A percentile compares a stretch with the other conserved stretches of the same genome.
Evolutionary conservation across 352 stramenopile genomes (phyloP).

Genomic region (Thalassiosira oceanica): DNA sequence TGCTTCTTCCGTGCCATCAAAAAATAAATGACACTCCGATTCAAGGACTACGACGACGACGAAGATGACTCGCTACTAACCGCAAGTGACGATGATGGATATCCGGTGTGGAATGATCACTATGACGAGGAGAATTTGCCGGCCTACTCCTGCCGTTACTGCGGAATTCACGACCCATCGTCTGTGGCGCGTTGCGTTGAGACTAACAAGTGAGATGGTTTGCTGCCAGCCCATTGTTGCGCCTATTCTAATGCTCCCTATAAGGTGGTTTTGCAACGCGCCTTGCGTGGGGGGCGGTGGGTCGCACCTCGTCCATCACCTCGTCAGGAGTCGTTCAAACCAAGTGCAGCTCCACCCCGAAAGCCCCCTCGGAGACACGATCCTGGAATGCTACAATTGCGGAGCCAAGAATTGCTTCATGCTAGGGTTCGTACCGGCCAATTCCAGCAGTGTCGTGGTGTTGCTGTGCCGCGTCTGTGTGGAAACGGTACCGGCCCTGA

Average conservation of each 20-base stretch:
- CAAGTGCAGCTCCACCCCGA: conserved; percentile 90
- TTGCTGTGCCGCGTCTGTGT: conserved; percentile 97
- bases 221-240: too few relatives aligned
- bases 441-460: conserved; percentile 91
- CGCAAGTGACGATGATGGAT: conserved; percentile 43
- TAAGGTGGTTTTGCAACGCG: conserved; percentile 99
- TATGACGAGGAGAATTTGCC: conserved; percentile 83
- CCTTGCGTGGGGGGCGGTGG: conserved; percentile 80
- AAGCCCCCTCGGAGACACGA: conserved; percentile 93
- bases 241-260: too few relatives aligned
- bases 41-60: conserved; percentile 1
- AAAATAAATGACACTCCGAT: too few relatives aligned
- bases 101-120: conserved; percentile 63
- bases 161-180: conserved; percentile 93
- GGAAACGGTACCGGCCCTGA: conserved; percentile 92
- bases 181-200: conserved; percentile 95
- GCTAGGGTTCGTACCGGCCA: conserved; percentile 96
- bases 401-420: conserved; percentile 97
- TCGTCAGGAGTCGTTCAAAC: conserved; percentile 83
- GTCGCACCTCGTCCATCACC: conserved; percentile 97
- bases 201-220: conserved; percentile 89
- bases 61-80: conserved; percentile 48
- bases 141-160: conserved; percentile 94
- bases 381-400: conserved; percentile 99
- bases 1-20: too few relatives aligned